Conservation (phyloP, 441 rosid species). For the Kokia cookei region DNA sequence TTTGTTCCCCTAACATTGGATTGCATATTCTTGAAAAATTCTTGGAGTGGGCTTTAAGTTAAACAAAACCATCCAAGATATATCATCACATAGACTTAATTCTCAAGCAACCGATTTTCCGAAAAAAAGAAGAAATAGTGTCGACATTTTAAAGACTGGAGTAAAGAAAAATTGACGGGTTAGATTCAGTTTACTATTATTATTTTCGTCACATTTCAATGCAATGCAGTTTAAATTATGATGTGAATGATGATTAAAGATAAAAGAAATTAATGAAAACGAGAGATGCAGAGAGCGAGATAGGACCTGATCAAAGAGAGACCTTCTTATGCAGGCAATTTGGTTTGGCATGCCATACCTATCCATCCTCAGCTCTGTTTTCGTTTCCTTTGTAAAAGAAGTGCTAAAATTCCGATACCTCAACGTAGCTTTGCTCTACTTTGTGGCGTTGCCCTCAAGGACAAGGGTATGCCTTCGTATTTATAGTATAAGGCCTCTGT, state of each 20-base stretch:
- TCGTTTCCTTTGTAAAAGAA: neutral
- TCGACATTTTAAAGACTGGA: too few species aligned
- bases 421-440: neutral
- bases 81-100: neutral
- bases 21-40: neutral
- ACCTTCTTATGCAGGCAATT: slow-evolving; percentile 32
- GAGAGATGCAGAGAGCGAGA: neutral
- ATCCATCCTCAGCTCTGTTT: slow-evolving; percentile 21
- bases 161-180: too few species aligned
- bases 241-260: too few species aligned
- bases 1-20: neutral
- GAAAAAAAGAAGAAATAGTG: too few species aligned
- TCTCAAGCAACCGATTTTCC: too few species aligned
- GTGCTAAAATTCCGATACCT: neutral
- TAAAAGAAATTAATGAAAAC: too few species aligned
- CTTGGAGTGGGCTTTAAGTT: neutral
- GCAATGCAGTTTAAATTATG: too few species aligned
- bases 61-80: neutral
- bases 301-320: slow-evolving; percentile 56
- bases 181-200: too few species aligned
- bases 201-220: too few species aligned
- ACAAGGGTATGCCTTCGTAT: neutral
- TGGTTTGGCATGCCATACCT: slow-evolving; percentile 33
- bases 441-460: too few species aligned
- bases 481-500: slow-evolving; percentile 6